phyloP scores from a whole-genome alignment of 768 basidiomycete species.

The Lactifluus pinguis region DNA sequence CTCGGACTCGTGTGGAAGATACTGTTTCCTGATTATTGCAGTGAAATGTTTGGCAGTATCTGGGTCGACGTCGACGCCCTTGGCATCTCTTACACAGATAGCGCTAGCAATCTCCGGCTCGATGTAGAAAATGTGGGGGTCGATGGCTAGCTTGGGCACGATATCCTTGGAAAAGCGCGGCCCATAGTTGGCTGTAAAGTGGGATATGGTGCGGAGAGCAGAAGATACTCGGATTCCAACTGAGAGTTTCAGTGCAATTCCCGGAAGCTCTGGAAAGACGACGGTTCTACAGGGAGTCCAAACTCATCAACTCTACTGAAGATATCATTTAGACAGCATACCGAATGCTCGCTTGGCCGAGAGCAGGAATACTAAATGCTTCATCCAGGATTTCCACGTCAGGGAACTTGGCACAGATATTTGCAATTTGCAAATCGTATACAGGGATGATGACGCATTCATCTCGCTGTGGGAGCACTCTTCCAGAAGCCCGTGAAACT shows the following conservation, averaged over 20 bases:
- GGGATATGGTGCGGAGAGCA: conserved; percentile 48
- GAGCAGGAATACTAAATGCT: conserved; percentile 34
- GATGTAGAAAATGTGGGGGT: conserved; percentile 35
- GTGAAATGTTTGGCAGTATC: conserved; percentile 46
- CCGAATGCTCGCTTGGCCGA: conserved; percentile 49
- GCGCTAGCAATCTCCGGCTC: conserved; percentile 44
- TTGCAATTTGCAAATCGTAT: conserved; percentile 44
- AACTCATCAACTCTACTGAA: background rate
- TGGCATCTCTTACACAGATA: conserved; percentile 27
- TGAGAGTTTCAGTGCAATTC: conserved; percentile 41
- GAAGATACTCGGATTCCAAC: conserved; percentile 53
- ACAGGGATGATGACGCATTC: conserved; percentile 37
- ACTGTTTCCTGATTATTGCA: conserved; percentile 39
- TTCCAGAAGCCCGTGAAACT: conserved; percentile 28
- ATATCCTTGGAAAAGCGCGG: conserved; percentile 45
- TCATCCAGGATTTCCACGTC: conserved; percentile 34
- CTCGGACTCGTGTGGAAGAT: conserved; percentile 33
- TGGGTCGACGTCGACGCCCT: conserved; percentile 28
- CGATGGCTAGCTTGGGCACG: conserved; percentile 39
- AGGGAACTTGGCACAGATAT: conserved; percentile 35
- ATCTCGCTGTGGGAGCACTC: conserved; percentile 22
- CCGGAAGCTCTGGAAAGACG: conserved; percentile 35
- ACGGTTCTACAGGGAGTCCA: conserved; percentile 31
- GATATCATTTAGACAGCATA: conserved; percentile 19
- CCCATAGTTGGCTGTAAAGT: conserved; percentile 48